Conservation (phyloP, 495 filamentous ascomycete species). For the Oidiodendron maius region DNA sequence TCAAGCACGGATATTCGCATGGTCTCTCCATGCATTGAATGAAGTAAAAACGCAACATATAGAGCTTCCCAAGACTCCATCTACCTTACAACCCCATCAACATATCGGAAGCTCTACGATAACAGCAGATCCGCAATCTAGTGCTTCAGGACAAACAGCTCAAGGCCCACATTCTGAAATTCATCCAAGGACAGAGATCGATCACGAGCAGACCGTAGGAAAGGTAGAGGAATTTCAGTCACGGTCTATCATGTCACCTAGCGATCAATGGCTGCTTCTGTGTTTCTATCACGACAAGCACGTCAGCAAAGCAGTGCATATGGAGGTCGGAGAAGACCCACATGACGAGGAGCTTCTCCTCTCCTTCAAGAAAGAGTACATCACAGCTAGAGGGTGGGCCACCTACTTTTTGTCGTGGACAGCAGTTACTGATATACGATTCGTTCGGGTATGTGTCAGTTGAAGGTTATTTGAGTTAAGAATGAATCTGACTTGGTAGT, state of each 20-base stretch:
- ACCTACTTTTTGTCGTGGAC: neutral
- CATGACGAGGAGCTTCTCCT: neutral
- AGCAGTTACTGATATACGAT: neutral
- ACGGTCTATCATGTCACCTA: neutral
- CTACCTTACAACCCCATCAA: no score
- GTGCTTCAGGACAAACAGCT: no score
- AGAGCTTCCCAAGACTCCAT: no score
- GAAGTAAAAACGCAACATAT: no score
- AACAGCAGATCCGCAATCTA: no score
- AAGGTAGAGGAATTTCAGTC: neutral
- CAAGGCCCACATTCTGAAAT: no score
- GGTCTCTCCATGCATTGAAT: no score
- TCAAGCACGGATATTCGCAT: no score
- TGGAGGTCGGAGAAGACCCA: neutral
- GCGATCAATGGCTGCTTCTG: neutral
- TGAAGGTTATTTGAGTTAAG: neutral
- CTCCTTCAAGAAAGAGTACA: neutral
- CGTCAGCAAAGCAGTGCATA: neutral
- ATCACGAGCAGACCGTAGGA: no score
- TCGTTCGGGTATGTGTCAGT: neutral
- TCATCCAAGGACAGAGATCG: no score
- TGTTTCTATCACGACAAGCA: neutral
- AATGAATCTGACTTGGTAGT: neutral
- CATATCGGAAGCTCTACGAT: no score
- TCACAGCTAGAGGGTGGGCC: neutral